Evolutionary conservation across 108 stramenopile species (phyloP), one percentile per base, ranked within the genome.

Genomic region (Fragilaria radians): DNA sequence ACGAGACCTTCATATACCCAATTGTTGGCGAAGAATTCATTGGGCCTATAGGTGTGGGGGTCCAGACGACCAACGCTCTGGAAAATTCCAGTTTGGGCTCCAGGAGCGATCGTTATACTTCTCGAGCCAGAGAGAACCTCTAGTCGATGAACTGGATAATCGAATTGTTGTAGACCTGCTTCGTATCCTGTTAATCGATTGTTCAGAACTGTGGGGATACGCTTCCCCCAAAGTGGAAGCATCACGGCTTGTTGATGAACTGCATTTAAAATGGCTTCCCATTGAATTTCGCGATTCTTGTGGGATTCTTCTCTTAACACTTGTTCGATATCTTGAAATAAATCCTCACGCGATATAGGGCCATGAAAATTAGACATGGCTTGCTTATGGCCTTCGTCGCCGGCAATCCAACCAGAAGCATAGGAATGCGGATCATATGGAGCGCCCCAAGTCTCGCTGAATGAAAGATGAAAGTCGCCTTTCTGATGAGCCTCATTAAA

Each of bases 1-100:
- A 79, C 71, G 23, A 81, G 63, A 26, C 80, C 80, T 49, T 81
- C 80, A 66, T 81, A 81, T 31, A 81, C 76, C 80, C 80, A 81
- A 46, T 81, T 81, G 73, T 71, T 81, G 46, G 73, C 18, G 34
- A 81, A 81, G 62, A 81, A 81, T 51, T 81, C 80, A 42, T 81
- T 81, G 21, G 80, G 80, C 7, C 70, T 49, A 51, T 74, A 81
- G 18, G 62, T 61, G 65, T 81, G 80, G 27, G 80, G 56, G 51
- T 81, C 58, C 52, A 81, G 42, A 19, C 33, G 46, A 21, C 80
- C 80, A 11, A 81, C 76, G 11, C 70, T 63, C 21, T 67, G 32
- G 51, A 81, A 81, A 3, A 71, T 64, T 0, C 80, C 80, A 28
- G 67, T 72, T 30, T 49, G 70, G 0, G 76, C 76, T 57, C 80